Percentiles rank a stretch among this genome's conserved stretches.
Conservation (phyloP, 1,284 basidiomycete genomes). For the Clitocybe nebularis region DNA sequence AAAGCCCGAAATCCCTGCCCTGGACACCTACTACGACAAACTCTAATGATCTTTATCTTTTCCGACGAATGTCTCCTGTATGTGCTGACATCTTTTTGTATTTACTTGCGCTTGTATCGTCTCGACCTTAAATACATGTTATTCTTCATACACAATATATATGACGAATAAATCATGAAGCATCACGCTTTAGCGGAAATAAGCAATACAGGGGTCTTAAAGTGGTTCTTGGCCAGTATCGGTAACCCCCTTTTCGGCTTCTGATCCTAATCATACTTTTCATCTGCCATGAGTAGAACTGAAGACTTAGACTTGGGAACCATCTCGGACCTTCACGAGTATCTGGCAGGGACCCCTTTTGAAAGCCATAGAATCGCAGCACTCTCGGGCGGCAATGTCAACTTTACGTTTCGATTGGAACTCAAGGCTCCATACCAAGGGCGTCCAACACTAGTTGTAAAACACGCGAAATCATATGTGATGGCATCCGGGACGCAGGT, state of each 20-base stretch:
- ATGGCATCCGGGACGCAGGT: conserved; percentile 15
- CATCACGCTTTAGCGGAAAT: no score
- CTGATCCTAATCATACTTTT: not conserved
- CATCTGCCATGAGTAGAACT: not conserved
- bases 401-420: conserved; percentile 41
- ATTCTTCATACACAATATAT: no score
- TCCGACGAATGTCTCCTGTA: not conserved
- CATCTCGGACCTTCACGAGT: conserved; percentile 30
- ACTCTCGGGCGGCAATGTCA: conserved; percentile 40
- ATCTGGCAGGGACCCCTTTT: conserved; percentile 37
- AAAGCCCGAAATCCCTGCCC: conserved; percentile 79
- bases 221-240: not conserved
- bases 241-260: no score
- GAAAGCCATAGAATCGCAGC: conserved; percentile 26
- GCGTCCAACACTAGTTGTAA: conserved; percentile 38
- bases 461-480: conserved; percentile 41
- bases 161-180: no score
- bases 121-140: not conserved
- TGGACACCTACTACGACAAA: conserved; percentile 94
- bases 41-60: conserved; percentile 33
- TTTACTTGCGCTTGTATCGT: not conserved
- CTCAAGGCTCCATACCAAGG: conserved; percentile 30
- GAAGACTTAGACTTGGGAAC: conserved; percentile 31
- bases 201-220: not conserved
- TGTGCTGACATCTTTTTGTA: not conserved